phyloP scores from a whole-genome alignment of 1,284 basidiomycete genomes.

The Ustilago shanxiensis region DNA sequence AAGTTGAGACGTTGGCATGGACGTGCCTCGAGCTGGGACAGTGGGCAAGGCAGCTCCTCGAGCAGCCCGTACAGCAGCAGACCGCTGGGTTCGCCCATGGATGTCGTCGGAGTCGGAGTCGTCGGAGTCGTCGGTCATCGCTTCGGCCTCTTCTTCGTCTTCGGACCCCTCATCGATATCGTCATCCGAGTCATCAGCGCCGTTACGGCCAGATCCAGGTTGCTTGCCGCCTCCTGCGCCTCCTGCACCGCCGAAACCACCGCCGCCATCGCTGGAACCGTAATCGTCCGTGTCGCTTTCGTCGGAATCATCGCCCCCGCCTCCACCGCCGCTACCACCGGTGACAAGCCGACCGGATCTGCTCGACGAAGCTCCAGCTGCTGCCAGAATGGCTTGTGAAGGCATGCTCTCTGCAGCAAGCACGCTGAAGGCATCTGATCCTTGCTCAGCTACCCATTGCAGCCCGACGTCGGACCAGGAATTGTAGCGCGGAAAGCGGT shows the following conservation, averaged over 20 bases:
- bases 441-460: constrained; percentile 38
- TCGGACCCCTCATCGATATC: constrained; percentile 23
- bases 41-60: constrained; percentile 14
- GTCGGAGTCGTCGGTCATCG: constrained; percentile 44
- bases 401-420: constrained; percentile 33
- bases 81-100: constrained; percentile 30
- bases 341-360: constrained; percentile 10
- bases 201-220: constrained; percentile 26
- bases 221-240: constrained; percentile 38
- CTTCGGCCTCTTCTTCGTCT: constrained; percentile 33
- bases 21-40: constrained; percentile 19
- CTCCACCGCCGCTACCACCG: constrained; percentile 22
- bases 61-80: constrained; percentile 12
- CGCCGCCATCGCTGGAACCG: constrained; percentile 57
- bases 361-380: constrained; percentile 21
- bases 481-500: constrained; percentile 39
- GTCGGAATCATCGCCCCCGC: constrained; percentile 27
- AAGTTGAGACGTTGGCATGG: constrained; percentile 12
- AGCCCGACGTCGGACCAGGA: constrained; percentile 40
- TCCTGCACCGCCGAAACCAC: constrained; percentile 40
- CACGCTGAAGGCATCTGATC: constrained; percentile 24
- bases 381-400: constrained; percentile 17
- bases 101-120: constrained; percentile 60
- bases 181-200: constrained; percentile 27
- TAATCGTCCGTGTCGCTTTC: constrained; percentile 55